phyloP scores from a whole-genome alignment of 768 basidiomycete species.

The Podaxis carcinomalis region DNA sequence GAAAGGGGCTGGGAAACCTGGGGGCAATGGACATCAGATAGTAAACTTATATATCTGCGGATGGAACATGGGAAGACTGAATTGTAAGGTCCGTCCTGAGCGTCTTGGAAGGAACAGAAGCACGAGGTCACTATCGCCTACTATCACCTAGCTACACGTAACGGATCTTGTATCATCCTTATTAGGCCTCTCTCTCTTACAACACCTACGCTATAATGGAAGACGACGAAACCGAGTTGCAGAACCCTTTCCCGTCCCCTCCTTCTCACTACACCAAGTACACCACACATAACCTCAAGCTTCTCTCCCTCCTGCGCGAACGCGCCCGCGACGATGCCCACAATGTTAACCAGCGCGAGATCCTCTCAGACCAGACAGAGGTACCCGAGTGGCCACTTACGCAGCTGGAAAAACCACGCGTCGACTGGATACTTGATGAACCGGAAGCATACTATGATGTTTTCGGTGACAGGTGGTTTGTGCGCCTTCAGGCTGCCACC shows the following conservation, averaged over 20 bases:
- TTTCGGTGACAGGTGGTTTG: constrained; percentile 90
- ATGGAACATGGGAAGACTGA: constrained; percentile 4
- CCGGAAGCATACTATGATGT: constrained; percentile 68
- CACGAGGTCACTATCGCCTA: neutral
- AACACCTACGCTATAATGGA: constrained; percentile 38
- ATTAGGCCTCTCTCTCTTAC: constrained; percentile 11
- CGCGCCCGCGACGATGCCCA: constrained; percentile 37
- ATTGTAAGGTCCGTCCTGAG: neutral
- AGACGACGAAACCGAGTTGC: constrained; percentile 71
- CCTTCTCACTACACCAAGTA: constrained; percentile 82
- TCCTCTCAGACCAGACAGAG: constrained; percentile 66
- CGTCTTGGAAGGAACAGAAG: neutral
- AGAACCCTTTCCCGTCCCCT: constrained; percentile 88
- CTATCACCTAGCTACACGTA: neutral
- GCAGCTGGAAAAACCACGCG: constrained; percentile 80
- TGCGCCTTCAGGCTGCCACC: constrained; percentile 34
- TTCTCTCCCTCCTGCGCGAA: constrained; percentile 59
- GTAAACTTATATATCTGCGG: neutral
- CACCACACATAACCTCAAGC: constrained; percentile 65
- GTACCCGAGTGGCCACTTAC: constrained; percentile 74
- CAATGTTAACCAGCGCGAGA: constrained; percentile 51
- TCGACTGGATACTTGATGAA: constrained; percentile 89
- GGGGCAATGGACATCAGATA: constrained; percentile 6
- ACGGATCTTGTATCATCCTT: constrained; percentile 14
- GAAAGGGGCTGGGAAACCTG: neutral